A percentile compares a stretch with the other conserved stretches of the same genome.
Conservation (phyloP, 78 protist genomes). For the Acrasis kona region DNA sequence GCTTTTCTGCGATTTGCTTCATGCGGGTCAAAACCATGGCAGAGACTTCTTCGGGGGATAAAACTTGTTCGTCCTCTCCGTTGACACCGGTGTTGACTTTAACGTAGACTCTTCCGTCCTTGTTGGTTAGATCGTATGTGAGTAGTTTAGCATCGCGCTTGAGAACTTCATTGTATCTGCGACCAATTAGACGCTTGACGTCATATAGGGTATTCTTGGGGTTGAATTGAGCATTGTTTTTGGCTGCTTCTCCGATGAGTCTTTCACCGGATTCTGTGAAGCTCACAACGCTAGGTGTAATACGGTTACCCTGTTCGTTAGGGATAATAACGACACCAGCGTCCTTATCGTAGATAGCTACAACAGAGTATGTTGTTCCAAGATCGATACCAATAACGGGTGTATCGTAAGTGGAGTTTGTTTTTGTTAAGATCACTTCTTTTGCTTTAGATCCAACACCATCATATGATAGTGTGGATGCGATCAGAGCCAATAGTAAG, state of each 20-base stretch:
- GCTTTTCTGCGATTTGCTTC: slow-evolving; percentile 89
- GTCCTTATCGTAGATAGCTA: slow-evolving; percentile 34
- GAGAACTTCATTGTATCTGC: slow-evolving; percentile 55
- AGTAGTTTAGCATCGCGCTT: slow-evolving; percentile 88
- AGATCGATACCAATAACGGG: slow-evolving; percentile 53
- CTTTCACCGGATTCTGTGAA: slow-evolving; percentile 71
- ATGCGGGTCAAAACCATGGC: slow-evolving; percentile 92
- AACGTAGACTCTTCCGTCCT: slow-evolving; percentile 30
- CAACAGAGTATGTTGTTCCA: slow-evolving; percentile 64
- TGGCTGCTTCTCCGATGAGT: slow-evolving; percentile 82
- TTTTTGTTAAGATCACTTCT: too few species aligned
- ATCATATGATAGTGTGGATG: too few species aligned
- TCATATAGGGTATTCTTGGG: slow-evolving; percentile 70
- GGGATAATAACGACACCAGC: slow-evolving; percentile 66
- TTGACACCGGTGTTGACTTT: slow-evolving; percentile 70
- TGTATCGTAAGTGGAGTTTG: too few species aligned
- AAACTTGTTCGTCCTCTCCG: slow-evolving; percentile 40
- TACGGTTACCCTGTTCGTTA: slow-evolving; percentile 86
- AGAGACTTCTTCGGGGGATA: slow-evolving; percentile 95
- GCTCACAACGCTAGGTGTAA: slow-evolving; percentile 79
- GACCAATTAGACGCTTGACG: slow-evolving; percentile 74
- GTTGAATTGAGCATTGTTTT: slow-evolving; percentile 37
- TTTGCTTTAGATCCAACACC: too few species aligned
- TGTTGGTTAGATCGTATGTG: slow-evolving; percentile 83
- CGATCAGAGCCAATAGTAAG: too few species aligned